Evolutionary conservation across 139 green algal genomes (phyloP), one percentile per base, ranked within the genome.

Genomic region (Zygnema circumcarinatum): DNA sequence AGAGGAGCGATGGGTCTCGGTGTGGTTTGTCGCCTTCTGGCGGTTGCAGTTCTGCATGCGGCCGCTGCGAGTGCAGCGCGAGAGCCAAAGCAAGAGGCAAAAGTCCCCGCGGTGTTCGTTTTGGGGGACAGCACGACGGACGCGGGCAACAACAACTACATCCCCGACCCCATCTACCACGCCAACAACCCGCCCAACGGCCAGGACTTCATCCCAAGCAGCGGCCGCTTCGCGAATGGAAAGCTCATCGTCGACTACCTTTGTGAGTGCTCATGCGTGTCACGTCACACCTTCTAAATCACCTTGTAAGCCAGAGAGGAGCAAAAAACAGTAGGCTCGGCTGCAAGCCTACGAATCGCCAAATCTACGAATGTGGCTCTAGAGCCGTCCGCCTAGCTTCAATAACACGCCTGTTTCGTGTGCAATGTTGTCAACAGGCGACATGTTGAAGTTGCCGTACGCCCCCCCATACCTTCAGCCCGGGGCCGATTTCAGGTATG

Each of bases 71-170:
- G n/a, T n/a, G n/a, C n/a, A n/a, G n/a, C n/a, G n/a, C n/a, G n/a
- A n/a, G n/a, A n/a, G n/a, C n/a, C n/a, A n/a, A n/a, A n/a, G n/a
- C n/a, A n/a, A n/a, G n/a, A n/a, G n/a, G n/a, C n/a, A n/a, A n/a
- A n/a, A 62, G 47, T 62, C 16, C 47, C 47, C 16, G 47, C 47
- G 16, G 47, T 62, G 16, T 62, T 62, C 47, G 47, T 62, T 79
- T 68, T n/a, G 1, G 72, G 36, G 42, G 42, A 81, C 40, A 39
- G 7, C 83, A 31, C 38, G 53, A 52, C 56, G 33, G 21, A 86
- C 39, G 39, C 36, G 21, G 83, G 84, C 35, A 88, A 39, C 69
- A 78, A 78, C 69, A 88, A 87, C 41, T 80, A 86, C 84, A 39
- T 35, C 40, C 7, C 47, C 7, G 16, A 62, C 16, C 47, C 47